Conservation (phyloP, 495 filamentous ascomycete species). For the Saxophila tyrrhenica region DNA sequence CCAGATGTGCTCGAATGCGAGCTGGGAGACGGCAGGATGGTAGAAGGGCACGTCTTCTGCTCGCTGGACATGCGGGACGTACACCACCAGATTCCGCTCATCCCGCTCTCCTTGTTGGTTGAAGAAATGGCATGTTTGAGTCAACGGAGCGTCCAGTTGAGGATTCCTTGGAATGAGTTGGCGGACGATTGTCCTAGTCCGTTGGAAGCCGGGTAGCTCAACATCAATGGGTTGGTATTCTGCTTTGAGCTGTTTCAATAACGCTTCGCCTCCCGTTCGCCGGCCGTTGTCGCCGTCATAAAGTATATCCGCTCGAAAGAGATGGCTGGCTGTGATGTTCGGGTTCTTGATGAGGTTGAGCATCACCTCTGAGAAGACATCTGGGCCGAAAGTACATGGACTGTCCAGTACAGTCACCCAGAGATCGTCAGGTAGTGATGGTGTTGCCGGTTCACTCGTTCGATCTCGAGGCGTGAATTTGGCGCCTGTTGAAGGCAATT, state of each 20-base stretch:
- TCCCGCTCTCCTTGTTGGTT: slow-evolving; percentile 14
- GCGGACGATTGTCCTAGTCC: slow-evolving; percentile 54
- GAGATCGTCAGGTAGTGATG: slow-evolving; percentile 22
- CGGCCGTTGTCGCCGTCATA: slow-evolving; percentile 38
- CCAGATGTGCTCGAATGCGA: slow-evolving; percentile 65
- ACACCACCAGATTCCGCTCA: slow-evolving; percentile 53
- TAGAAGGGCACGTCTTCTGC: slow-evolving; percentile 68
- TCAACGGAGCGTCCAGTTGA: slow-evolving; percentile 54
- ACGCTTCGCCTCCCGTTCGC: background rate
- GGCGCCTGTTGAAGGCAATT: background rate
- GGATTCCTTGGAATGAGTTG: slow-evolving; percentile 73
- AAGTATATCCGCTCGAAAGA: slow-evolving; percentile 81
- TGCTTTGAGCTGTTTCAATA: slow-evolving; percentile 25
- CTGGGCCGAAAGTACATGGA: slow-evolving; percentile 45
- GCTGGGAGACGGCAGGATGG: slow-evolving; percentile 59
- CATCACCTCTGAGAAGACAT: slow-evolving; percentile 52
- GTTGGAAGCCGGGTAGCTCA: slow-evolving; percentile 39
- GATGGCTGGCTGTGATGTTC: slow-evolving; percentile 69
- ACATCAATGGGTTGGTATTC: slow-evolving; percentile 30
- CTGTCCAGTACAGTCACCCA: slow-evolving; percentile 27
- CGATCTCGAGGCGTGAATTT: slow-evolving; percentile 19
- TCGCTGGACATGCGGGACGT: slow-evolving; percentile 57
- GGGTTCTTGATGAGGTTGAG: slow-evolving; percentile 70
- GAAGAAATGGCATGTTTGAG: slow-evolving; percentile 71
- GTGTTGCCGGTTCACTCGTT: slow-evolving; percentile 7